Evolutionary conservation across 805 yeast genomes (phyloP), one percentile per base, ranked within the genome.

Genomic region (Kuraishia ogatae): DNA sequence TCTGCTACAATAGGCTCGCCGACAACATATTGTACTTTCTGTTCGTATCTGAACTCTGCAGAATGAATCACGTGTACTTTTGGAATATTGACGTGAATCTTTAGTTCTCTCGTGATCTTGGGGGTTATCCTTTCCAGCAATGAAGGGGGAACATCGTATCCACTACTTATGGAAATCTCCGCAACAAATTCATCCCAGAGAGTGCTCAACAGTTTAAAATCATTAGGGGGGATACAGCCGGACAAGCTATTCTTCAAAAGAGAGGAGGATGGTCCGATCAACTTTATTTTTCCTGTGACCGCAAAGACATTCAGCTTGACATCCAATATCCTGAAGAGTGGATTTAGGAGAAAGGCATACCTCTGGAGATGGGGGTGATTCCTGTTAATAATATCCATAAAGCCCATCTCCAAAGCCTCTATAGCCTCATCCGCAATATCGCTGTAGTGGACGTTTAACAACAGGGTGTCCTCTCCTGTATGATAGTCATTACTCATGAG

Each of bases 1-100:
- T 60, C 63, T 1, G 77, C 73, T 0, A 65, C 57, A n/a, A 89
- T 78, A 1, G 87, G 83, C 52, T 81, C 83, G 2, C 94, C 94
- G 1, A 87, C 83, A 10, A 77, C 64, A 58, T 76, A 82, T 52
- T 78, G 82, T 10, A 71, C 59, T 35, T 71, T 68, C 48, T 67
- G 66, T 2, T 70, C 70, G 57, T 70, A 77, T 1, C 67, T 58
- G 56, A 75, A 74, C 55, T 81, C 83, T 7, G 83, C 78, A 8
- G 79, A 74, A 60, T 86, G 91, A 21, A 87, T 75, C 20, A 81
- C 75, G 58, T 83, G 79, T 8, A 83, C 76, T 2, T 73, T 66
- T 0, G 94, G 93, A 21, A 86, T 71, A 0, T 85, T 78, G 5
- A 87, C 93, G 2, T 77, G 72, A 52, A 88, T 82, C 29, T 61